These are phyloP conservation scores for Psilocybe cyanescens DNA, from an alignment of 768 basidiomycete species.

Conservation along the genomic window DNA sequence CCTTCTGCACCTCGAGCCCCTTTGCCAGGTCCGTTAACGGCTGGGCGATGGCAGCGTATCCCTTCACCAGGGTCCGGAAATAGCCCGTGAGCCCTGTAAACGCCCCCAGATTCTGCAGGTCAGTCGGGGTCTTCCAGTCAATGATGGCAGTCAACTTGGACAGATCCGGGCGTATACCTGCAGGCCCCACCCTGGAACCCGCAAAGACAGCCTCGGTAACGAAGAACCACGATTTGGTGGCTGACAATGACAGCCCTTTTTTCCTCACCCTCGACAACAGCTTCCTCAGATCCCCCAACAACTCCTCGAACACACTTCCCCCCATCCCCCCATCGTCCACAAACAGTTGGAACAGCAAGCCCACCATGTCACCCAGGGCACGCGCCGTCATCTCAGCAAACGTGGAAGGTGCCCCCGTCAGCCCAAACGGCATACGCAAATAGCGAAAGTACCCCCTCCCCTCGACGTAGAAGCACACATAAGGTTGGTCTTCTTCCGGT, in stretches of 20 bases:
- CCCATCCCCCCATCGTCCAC: constrained; percentile 40
- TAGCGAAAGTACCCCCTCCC: constrained; percentile 39
- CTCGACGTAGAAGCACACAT: constrained; percentile 37
- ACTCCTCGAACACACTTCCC: constrained; percentile 32
- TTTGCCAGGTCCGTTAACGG: constrained; percentile 1
- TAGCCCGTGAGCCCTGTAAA: constrained; percentile 5
- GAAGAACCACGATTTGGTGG: constrained; percentile 38
- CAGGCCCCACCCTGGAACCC: constrained; percentile 31
- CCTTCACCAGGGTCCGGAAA: constrained; percentile 3
- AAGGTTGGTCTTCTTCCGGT: constrained; percentile 20
- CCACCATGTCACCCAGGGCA: constrained; percentile 26
- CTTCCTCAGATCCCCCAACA: constrained; percentile 21
- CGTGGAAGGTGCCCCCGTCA: constrained; percentile 38
- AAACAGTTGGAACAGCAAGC: constrained; percentile 33
- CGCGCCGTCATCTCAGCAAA: constrained; percentile 33
- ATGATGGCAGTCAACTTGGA: constrained; percentile 8
- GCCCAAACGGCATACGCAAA: constrained; percentile 40
- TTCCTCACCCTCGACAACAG: constrained; percentile 30
- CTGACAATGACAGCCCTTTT: constrained; percentile 35
- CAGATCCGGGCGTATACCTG: constrained; percentile 36
- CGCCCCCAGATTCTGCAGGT: background rate
- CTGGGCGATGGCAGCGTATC: background rate
- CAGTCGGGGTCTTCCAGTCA: constrained; percentile 3
- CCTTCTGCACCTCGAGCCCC: constrained; percentile 1
- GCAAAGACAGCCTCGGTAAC: constrained; percentile 38